These are phyloP conservation scores for Trifolium dubium DNA, from an alignment of 306 rosid genomes.

Conservation along the genomic window DNA sequence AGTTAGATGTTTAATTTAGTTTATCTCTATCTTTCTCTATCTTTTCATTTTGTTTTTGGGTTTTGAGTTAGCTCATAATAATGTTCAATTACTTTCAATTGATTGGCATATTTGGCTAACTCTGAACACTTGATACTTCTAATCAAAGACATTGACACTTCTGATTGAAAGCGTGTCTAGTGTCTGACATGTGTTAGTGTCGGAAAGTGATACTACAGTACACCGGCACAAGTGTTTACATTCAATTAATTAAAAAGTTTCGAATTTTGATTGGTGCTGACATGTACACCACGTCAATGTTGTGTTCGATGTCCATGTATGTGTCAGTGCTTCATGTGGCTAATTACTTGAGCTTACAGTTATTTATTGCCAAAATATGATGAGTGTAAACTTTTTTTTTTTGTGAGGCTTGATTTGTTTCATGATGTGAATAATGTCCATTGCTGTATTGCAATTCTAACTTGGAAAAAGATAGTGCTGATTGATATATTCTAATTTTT, in stretches of 20 bases:
- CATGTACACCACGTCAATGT: too few relatives aligned
- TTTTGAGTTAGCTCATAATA: constrained; percentile 11
- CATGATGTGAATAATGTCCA: constrained; percentile 7
- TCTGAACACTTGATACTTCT: too few relatives aligned
- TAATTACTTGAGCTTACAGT: constrained; percentile 25
- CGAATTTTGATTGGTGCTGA: background rate
- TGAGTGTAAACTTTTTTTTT: background rate
- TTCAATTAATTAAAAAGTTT: too few relatives aligned
- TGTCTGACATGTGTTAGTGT: background rate
- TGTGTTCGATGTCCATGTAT: background rate
- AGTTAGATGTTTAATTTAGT: background rate
- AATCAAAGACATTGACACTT: background rate
- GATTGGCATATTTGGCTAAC: constrained; percentile 2
- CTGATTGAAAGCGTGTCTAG: background rate
- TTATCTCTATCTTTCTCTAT: background rate
- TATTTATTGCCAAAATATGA: constrained; percentile 19
- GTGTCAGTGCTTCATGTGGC: background rate
- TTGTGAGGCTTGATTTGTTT: constrained; percentile 13
- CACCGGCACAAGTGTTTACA: background rate
- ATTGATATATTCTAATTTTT: constrained; percentile 24
- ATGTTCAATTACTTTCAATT: constrained; percentile 7
- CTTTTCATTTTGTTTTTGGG: background rate
- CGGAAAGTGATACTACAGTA: too few relatives aligned
- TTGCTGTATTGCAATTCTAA: constrained; percentile 10
- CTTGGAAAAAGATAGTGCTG: background rate